Percentiles rank a stretch among this genome's conserved stretches.
These are phyloP conservation scores for Ophiorrhiza pumila DNA, from an alignment of 257 asterid species.

Conservation along the genomic window DNA sequence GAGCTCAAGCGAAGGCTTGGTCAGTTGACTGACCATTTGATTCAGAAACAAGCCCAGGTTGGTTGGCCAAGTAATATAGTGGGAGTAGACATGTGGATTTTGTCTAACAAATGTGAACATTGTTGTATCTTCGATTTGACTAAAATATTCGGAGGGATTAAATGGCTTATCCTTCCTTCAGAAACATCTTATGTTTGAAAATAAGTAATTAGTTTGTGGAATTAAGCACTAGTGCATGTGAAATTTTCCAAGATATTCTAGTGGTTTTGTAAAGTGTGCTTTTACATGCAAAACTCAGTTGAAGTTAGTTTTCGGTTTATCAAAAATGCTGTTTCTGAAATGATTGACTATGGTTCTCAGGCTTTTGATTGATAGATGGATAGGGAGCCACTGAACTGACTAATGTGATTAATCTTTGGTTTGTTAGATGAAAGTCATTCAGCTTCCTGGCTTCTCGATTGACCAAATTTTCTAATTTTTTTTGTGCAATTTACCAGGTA, in stretches of 20 bases:
- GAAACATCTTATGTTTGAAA: not conserved
- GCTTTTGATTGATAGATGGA: not conserved
- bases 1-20: conserved; percentile 92
- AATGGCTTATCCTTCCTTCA: not conserved
- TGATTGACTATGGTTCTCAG: too few species aligned
- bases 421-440: not conserved
- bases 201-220: not conserved
- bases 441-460: not conserved
- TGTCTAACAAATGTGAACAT: not conserved
- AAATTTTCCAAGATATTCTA: not conserved
- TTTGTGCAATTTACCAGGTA: conserved; percentile 49
- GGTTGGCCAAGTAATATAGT: conserved; percentile 14
- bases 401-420: not conserved
- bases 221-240: not conserved
- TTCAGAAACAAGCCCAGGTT: conserved; percentile 97
- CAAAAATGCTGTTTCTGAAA: not conserved
- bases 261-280: not conserved
- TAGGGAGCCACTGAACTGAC: not conserved
- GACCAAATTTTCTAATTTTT: not conserved
- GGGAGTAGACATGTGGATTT: not conserved
- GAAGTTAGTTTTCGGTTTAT: not conserved
- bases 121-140: not conserved
- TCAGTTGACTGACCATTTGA: conserved; percentile 86
- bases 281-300: not conserved
- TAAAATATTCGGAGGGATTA: not conserved